These are phyloP conservation scores for Isoetes taiwanensis DNA, from an alignment of 75 land plant species.

Conservation along the genomic window DNA sequence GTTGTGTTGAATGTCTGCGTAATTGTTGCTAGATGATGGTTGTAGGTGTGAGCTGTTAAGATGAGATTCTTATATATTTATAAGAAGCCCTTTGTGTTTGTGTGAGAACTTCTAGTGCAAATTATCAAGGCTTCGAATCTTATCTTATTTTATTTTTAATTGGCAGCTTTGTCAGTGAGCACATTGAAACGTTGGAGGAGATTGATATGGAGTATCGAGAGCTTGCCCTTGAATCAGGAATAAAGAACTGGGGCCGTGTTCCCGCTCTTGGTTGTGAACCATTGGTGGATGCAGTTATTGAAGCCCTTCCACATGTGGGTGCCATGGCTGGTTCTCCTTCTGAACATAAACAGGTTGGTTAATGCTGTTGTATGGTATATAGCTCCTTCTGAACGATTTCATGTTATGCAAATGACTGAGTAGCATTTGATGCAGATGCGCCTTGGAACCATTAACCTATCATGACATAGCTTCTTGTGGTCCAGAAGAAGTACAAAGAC, in stretches of 20 bases:
- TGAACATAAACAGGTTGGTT: conserved; percentile 99
- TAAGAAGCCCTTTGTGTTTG: no score
- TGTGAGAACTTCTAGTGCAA: background rate
- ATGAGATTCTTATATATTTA: background rate
- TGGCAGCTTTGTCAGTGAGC: conserved; percentile 5
- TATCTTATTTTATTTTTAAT: background rate
- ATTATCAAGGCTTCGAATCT: background rate
- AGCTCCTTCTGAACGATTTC: no score
- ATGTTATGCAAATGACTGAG: no score
- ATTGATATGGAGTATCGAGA: conserved; percentile 6
- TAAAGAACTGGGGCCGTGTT: conserved; percentile 1
- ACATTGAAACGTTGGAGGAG: conserved; percentile 8
- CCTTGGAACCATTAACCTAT: no score
- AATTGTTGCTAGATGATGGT: no score
- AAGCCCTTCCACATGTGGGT: background rate
- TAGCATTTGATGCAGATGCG: no score
- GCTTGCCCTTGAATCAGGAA: background rate
- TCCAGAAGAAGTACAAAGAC: no score
- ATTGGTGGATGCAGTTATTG: background rate
- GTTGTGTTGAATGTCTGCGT: conserved; percentile 7
- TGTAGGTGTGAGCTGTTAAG: background rate
- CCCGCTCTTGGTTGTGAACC: conserved; percentile 8
- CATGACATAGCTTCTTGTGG: no score
- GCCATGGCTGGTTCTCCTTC: conserved; percentile 81
- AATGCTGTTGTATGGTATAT: no score